These are phyloP conservation scores for Mucuna pruriens DNA, from an alignment of 306 rosid species.

Conservation along the genomic window DNA sequence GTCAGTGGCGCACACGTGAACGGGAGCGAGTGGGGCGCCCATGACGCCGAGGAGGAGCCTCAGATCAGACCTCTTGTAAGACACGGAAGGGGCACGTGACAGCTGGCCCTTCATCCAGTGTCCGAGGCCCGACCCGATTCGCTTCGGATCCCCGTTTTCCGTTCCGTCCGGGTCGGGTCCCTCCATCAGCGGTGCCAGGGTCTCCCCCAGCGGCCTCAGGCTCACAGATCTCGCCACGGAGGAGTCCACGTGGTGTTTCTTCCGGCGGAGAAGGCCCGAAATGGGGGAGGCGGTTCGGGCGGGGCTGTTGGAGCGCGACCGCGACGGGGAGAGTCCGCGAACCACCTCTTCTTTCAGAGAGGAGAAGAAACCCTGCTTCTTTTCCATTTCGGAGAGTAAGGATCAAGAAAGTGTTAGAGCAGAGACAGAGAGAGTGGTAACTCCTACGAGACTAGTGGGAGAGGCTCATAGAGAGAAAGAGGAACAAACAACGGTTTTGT, in stretches of 20 bases:
- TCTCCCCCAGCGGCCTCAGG: slow-evolving; percentile 75
- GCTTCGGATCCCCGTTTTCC: slow-evolving; percentile 69
- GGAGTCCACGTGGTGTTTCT: slow-evolving; percentile 49
- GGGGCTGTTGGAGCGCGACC: slow-evolving; percentile 76
- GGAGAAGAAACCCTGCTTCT: slow-evolving; percentile 91
- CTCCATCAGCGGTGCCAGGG: slow-evolving; percentile 76
- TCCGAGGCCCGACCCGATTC: slow-evolving; percentile 79
- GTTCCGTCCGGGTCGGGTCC: slow-evolving; percentile 85
- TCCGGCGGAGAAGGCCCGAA: slow-evolving; percentile 63
- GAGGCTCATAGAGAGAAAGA: not conserved
- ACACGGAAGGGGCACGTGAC: slow-evolving; percentile 70
- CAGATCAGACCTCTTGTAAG: slow-evolving; percentile 87
- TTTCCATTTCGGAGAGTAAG: slow-evolving; percentile 58
- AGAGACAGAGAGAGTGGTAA: not conserved
- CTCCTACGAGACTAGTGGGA: not conserved
- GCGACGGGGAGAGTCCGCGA: slow-evolving; percentile 90
- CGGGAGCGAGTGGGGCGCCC: slow-evolving; percentile 96
- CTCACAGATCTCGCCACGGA: slow-evolving; percentile 82
- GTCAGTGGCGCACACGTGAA: slow-evolving; percentile 75
- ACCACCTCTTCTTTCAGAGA: slow-evolving; percentile 88
- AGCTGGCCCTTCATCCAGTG: slow-evolving; percentile 94
- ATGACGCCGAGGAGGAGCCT: slow-evolving; percentile 89
- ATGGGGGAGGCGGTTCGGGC: slow-evolving; percentile 74
- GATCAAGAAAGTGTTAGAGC: not conserved
- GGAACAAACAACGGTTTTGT: slow-evolving; percentile 33